Conservation (phyloP, 2,329 filamentous ascomycete species). For the Fusarium heterosporum region DNA sequence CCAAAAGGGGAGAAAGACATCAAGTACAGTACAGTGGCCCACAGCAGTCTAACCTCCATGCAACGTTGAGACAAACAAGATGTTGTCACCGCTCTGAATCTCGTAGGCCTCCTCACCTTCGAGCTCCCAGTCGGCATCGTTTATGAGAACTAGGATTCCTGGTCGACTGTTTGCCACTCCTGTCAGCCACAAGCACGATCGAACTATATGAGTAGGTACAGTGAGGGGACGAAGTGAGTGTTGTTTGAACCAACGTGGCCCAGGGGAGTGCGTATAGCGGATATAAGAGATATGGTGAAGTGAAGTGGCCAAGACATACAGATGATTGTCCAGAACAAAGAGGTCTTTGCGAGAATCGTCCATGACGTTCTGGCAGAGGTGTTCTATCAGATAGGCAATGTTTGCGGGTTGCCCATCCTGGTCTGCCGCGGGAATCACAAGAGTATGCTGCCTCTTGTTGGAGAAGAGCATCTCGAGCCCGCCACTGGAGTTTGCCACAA, state of each 20-base stretch:
- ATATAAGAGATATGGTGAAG: background rate
- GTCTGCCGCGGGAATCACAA: constrained; percentile 75
- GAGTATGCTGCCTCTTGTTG: constrained; percentile 77
- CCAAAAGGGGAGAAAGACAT: constrained; percentile 1
- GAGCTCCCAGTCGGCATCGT: constrained; percentile 98
- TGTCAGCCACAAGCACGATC: constrained; percentile 41
- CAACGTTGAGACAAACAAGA: constrained; percentile 95
- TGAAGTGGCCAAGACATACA: constrained; percentile 71
- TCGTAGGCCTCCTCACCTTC: constrained; percentile 94
- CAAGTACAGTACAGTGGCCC: constrained; percentile 12
- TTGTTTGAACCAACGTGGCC: constrained; percentile 17
- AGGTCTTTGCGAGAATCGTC: constrained; percentile 86
- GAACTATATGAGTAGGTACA: background rate
- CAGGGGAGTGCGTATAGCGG: constrained; percentile 41
- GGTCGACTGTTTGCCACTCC: constrained; percentile 74
- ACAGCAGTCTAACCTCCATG: constrained; percentile 78
- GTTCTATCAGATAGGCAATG: constrained; percentile 79
- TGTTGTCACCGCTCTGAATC: constrained; percentile 83
- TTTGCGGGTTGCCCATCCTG: constrained; percentile 71
- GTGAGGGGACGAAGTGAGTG: constrained; percentile 5
- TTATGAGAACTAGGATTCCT: constrained; percentile 95
- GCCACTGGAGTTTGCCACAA: constrained; percentile 66
- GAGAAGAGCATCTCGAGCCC: constrained; percentile 95
- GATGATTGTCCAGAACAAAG: constrained; percentile 86
- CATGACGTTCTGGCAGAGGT: constrained; percentile 87